Base-by-base conservation (phyloP, 2,329 filamentous ascomycete genomes). In the Penicillium thymicola region DNA sequence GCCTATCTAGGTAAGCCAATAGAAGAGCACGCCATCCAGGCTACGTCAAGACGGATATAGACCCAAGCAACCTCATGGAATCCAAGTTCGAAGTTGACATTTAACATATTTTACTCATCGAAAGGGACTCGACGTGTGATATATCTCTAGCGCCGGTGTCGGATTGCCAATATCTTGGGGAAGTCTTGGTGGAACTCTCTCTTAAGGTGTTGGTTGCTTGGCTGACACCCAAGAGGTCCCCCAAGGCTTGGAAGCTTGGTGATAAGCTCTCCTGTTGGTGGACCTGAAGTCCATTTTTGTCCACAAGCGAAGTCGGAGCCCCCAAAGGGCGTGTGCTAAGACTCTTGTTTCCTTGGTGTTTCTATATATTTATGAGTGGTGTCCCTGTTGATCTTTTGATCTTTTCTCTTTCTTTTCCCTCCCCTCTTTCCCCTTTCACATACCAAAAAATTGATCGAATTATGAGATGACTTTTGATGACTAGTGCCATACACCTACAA, bases 231-330 rank as follows among this genome's bases (percentile, higher is more conserved):
- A 11, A 18, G n/a, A 42, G 13, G 27, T 3, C 14, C 34, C 38
- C 27, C 32, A 46, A 18, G 46, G 16, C 32, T 55, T 44, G 52
- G 52, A 5, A 34, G 13, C 25, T 30, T 30, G 30, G 16, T 23
- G 37, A 55, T 27, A 43, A 51, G 52, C 30, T 13, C 45, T 54
- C 21, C 38, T 25, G 52, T 55, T 51, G 52, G 52, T 55, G 52
- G 52, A 16, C 27, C 43, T 16, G 16, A 34, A 32, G 50, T 6
- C 25, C 18, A 30, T 18, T 13, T 16, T 28, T 30, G 16, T 18
- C 21, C 42, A 41, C 23, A 46, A 55, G 48, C 54, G 54, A 55
- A 36, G 13, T 52, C 54, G 54, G 54, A 55, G 41, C 16, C 9
- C 42, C 42, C 21, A 10, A 55, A 55, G 54, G 36, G 54, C 53